These are phyloP conservation scores for Trichoderma sp. DNA, from an alignment of 2,329 filamentous ascomycete species.

Conservation along the genomic window DNA sequence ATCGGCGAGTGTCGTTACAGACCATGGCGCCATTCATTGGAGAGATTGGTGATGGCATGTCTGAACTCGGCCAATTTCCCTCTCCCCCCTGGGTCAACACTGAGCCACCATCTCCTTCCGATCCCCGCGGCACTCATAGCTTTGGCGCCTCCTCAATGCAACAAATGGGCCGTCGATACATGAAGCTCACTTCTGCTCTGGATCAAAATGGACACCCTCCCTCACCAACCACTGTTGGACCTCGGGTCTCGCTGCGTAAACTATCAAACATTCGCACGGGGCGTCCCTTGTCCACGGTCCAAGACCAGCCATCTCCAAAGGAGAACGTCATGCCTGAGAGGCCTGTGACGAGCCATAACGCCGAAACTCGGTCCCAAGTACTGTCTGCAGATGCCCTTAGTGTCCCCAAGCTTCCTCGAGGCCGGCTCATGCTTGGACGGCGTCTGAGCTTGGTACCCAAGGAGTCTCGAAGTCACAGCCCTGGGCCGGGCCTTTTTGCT, in stretches of 20 bases:
- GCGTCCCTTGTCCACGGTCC: conserved; percentile 53
- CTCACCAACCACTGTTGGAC: conserved; percentile 20
- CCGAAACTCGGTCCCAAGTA: neutral
- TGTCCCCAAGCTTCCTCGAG: neutral
- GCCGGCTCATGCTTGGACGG: conserved; percentile 18
- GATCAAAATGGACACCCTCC: conserved; percentile 20
- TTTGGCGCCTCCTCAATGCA: conserved; percentile 56
- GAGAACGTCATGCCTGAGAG: conserved; percentile 28
- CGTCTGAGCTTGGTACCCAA: conserved; percentile 27
- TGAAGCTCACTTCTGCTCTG: conserved; percentile 30
- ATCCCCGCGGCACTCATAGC: conserved; percentile 43
- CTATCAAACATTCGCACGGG: conserved; percentile 49
- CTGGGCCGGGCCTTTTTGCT: neutral
- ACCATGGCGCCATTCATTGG: conserved; percentile 45
- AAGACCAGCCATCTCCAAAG: conserved; percentile 51
- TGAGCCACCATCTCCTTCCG: conserved; percentile 17
- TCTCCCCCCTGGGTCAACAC: conserved; percentile 19
- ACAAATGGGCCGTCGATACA: conserved; percentile 43
- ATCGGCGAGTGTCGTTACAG: conserved; percentile 53
- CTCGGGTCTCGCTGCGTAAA: conserved; percentile 34
- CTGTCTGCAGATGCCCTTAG: neutral
- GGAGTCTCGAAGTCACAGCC: neutral
- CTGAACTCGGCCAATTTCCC: conserved; percentile 22
- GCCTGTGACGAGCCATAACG: conserved; percentile 30
- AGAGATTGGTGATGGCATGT: neutral